These are phyloP conservation scores for Calocera viscosa DNA, from an alignment of 768 basidiomycete species.

Conservation along the genomic window DNA sequence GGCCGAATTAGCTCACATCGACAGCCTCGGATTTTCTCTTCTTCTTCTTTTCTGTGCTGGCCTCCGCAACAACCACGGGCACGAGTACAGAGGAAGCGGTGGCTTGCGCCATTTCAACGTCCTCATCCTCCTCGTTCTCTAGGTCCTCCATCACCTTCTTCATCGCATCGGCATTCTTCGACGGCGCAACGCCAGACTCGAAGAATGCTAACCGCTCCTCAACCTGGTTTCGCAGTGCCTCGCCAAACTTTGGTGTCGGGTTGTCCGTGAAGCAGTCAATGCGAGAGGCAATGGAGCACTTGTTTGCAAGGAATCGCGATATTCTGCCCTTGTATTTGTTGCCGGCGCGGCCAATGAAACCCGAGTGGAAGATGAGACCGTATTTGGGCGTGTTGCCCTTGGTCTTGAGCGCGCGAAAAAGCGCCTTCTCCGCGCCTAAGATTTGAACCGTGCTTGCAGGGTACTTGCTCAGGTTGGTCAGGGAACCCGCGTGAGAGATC, in stretches of 20 bases:
- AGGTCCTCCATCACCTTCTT: slow-evolving; percentile 74
- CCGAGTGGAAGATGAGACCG: slow-evolving; percentile 91
- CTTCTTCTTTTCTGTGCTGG: slow-evolving; percentile 22
- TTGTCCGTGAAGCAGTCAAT: slow-evolving; percentile 88
- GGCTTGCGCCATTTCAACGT: slow-evolving; percentile 31
- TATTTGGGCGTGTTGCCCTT: slow-evolving; percentile 99
- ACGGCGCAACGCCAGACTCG: slow-evolving; percentile 77
- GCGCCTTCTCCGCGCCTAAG: slow-evolving; percentile 92
- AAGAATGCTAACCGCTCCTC: slow-evolving; percentile 93
- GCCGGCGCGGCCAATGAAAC: slow-evolving; percentile 91
- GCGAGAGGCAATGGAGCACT: slow-evolving; percentile 90
- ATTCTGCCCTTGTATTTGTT: slow-evolving; percentile 94
- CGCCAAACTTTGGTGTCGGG: slow-evolving; percentile 87
- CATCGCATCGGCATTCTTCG: slow-evolving; percentile 82
- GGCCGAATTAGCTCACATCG: slow-evolving; percentile 19
- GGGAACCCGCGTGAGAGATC: slow-evolving; percentile 90
- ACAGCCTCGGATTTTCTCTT: slow-evolving; percentile 24
- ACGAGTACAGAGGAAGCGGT: not conserved
- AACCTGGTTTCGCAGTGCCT: slow-evolving; percentile 84
- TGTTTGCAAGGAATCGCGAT: slow-evolving; percentile 97
- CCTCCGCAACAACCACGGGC: slow-evolving; percentile 15
- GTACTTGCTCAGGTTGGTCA: slow-evolving; percentile 96
- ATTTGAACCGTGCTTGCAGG: slow-evolving; percentile 98
- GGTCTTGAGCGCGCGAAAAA: slow-evolving; percentile 94
- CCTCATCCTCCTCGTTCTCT: slow-evolving; percentile 52